Evolutionary conservation across 179 eudicot genomes (phyloP).

Genomic region (Beta corolliflora): DNA sequence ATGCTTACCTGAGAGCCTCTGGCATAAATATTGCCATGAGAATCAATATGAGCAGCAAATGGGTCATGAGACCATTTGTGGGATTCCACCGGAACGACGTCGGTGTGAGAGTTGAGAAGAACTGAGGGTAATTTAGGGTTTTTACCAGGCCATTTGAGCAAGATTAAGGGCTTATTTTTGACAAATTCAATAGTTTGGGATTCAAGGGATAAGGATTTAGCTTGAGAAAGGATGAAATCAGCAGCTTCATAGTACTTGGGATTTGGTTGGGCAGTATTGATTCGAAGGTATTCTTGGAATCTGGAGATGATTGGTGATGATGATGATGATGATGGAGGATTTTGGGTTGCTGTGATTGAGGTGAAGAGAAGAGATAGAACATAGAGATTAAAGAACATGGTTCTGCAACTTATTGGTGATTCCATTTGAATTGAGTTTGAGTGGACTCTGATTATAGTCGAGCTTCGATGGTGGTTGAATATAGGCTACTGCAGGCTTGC

Average conservation of each 20-base stretch:
- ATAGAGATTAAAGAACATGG: background rate
- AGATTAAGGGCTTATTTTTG: slow-evolving; percentile 58
- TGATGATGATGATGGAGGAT: too few relatives aligned
- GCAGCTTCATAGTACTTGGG: slow-evolving; percentile 64
- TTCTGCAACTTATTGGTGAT: slow-evolving; percentile 1
- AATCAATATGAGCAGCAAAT: slow-evolving; percentile 56
- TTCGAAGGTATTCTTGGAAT: slow-evolving; percentile 61
- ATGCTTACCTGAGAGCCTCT: slow-evolving; percentile 70
- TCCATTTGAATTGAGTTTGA: slow-evolving; percentile 16
- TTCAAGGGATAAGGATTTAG: slow-evolving; percentile 56
- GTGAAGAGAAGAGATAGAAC: background rate
- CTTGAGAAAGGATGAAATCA: slow-evolving; percentile 53
- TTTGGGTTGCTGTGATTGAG: background rate
- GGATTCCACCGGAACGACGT: slow-evolving; percentile 82
- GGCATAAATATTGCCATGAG: slow-evolving; percentile 57
- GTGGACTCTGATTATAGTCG: background rate
- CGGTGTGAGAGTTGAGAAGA: slow-evolving; percentile 83
- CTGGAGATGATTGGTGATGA: slow-evolving; percentile 43
- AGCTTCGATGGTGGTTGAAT: background rate
- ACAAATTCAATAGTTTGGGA: slow-evolving; percentile 56
- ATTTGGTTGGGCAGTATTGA: slow-evolving; percentile 82
- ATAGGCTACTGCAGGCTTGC: background rate
- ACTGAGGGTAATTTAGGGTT: slow-evolving; percentile 59
- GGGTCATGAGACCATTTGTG: slow-evolving; percentile 71
- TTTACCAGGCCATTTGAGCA: slow-evolving; percentile 70